phyloP scores from a whole-genome alignment of 345 rosid genomes.

The Sisymbrium irio region DNA sequence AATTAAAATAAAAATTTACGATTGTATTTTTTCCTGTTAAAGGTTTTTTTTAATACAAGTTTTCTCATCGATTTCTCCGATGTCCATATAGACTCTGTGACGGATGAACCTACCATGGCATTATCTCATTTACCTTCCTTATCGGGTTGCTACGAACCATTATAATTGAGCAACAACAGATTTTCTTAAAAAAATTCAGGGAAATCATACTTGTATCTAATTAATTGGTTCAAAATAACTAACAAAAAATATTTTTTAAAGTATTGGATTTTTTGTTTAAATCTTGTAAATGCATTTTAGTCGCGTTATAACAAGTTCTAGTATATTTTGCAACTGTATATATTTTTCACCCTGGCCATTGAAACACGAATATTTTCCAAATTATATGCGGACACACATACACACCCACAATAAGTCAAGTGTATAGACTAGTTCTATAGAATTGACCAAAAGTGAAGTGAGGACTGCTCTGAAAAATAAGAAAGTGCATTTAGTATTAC shows the following conservation, averaged over 20 bases:
- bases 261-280: neutral
- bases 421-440: neutral
- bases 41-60: too few relatives aligned
- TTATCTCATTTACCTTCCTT: too few relatives aligned
- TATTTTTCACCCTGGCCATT: neutral
- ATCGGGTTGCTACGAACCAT: too few relatives aligned
- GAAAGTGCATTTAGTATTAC: conserved; percentile 1
- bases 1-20: too few relatives aligned
- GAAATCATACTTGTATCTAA: too few relatives aligned
- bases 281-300: neutral
- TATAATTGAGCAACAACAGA: too few relatives aligned
- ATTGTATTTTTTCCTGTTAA: too few relatives aligned
- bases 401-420: neutral
- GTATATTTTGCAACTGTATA: neutral
- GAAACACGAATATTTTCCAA: neutral
- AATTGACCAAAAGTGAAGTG: conserved; percentile 10
- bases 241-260: neutral
- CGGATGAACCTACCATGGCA: too few relatives aligned
- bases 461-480: neutral
- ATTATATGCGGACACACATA: neutral
- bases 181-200: neutral
- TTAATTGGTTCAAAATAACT: too few relatives aligned
- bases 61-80: too few relatives aligned
- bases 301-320: neutral
- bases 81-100: too few relatives aligned